Base-by-base conservation (phyloP, 139 green algal genomes). In the Haematococcus lacustris region DNA sequence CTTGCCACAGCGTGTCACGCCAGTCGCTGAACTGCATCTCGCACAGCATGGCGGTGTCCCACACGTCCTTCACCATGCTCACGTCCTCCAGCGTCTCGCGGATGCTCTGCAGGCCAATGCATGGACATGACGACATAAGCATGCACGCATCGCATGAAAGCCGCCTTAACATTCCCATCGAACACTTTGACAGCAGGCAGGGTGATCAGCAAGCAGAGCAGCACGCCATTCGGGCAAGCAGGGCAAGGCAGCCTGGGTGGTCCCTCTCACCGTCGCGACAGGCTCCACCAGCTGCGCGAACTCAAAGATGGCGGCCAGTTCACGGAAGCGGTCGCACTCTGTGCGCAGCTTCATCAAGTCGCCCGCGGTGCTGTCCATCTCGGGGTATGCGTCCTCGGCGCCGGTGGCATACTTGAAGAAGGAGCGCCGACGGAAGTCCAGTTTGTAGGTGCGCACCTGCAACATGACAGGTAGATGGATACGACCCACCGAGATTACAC, bases 251-350 rank as follows among this genome's bases (percentile, higher is more conserved):
- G n/a, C n/a, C n/a, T n/a, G n/a, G n/a, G n/a, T n/a, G n/a, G n/a
- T n/a, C 63, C 7, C 63, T 33, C 65, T 4, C 4, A 67, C 38
- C 23, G 23, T 75, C 3, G 66, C 40, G 0, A 83, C 65, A 6
- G 83, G 83, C 21, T 80, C 78, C 32, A 85, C 71, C 39, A 82
- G 39, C 50, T 90, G 81, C 13, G 88, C 78, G 76, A 93, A 93
- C 72, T 92, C 91, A 86, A 96, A 94, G 64, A 92, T 88, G 73
- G 89, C 82, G n/a, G 85, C 86, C 38, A 95, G 84, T 72, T 87
- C 78, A 30, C 66, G 61, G 60, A 85, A 82, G 13, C 80, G 81
- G n/a, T 71, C 63, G 35, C 77, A 81, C 73, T 88, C 82, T 41
- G 70, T 76, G 5, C 59, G 62, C 43, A 88, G 75, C 71, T 87